These are phyloP conservation scores for Bretschneidera sinensis DNA, from an alignment of 345 rosid species.

Conservation along the genomic window DNA sequence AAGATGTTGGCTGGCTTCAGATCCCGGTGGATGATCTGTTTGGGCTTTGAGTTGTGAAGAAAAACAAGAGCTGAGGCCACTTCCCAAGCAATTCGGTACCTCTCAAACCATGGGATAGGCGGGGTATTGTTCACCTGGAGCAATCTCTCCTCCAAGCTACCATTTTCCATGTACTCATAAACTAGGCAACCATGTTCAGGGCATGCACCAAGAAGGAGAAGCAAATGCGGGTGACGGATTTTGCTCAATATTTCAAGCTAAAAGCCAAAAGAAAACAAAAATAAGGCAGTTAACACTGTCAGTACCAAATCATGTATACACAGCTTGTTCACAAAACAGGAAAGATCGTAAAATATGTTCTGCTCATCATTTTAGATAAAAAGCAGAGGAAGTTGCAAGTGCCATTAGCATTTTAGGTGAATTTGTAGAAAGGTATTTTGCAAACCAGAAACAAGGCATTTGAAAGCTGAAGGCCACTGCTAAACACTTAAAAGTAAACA, in stretches of 20 bases:
- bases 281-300: neutral
- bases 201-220: conserved; percentile 91
- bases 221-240: conserved; percentile 82
- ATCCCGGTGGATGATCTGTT: conserved; percentile 79
- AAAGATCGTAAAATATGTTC: too few relatives aligned
- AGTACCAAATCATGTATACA: too few relatives aligned
- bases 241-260: conserved; percentile 83
- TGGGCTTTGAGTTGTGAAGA: conserved; percentile 76
- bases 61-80: conserved; percentile 76
- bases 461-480: too few relatives aligned
- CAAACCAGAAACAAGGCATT: too few relatives aligned
- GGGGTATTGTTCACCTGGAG: conserved; percentile 36
- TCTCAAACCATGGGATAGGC: conserved; percentile 76
- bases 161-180: too few relatives aligned
- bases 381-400: too few relatives aligned
- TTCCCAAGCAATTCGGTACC: conserved; percentile 84
- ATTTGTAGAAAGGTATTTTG: too few relatives aligned
- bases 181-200: conserved; percentile 63
- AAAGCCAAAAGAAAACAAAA: conserved; percentile 13
- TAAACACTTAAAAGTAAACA: too few relatives aligned
- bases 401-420: too few relatives aligned
- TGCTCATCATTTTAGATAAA: too few relatives aligned
- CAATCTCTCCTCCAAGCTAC: too few relatives aligned
- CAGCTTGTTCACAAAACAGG: too few relatives aligned
- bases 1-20: conserved; percentile 87